Base-by-base conservation (phyloP, 2,329 filamentous ascomycete genomes). In the Alternaria novae-zelandiae region DNA sequence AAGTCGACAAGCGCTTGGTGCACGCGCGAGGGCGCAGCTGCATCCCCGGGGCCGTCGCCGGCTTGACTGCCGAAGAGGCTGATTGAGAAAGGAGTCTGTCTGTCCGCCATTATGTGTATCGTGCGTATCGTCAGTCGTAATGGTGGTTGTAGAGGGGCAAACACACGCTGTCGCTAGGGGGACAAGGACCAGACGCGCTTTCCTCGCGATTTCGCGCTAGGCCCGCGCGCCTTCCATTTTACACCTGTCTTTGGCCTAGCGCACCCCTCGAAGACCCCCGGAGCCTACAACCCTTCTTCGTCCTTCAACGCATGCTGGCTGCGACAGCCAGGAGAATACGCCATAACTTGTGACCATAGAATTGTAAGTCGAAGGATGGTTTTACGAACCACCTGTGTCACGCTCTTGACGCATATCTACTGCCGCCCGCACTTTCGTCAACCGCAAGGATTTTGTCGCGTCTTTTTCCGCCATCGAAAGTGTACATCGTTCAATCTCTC, bases 1-100 rank as follows among this genome's bases (percentile, higher is more conserved):
- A 99, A 99, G 65, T 93, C 90, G 76, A 96, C 90, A 64, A 99
- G 87, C 77, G 93, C 90, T 63, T 88, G 87, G 79, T 96, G 93
- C 54, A 94, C 85, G 59, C 75, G 77, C 32, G 78, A 77, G 23
- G 77, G 77, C 41, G 74, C 72, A 21, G 72, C 61, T 26, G 64
- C 71, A 74, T 80, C 72, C 30, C 75, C 71, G 21, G 66, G 68
- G 17, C 76, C 77, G 57, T 78, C 74, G 59, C 75, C 78, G 6
- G 68, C 66, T 62, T 81, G 74, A 61, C 81, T 81, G 51, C 80
- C 88, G 73, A 93, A 93, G 66, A 97, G 90, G 75, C 91, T 94
- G 72, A 95, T 86, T 5, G 94, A 91, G 81, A 94, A 97, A 54
- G 94, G 89, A 66, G 93, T 94, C 83, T 93, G 91, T 75, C 90